Base-by-base conservation (phyloP, 2,329 filamentous ascomycete genomes). In the Chaetothyriales sp. region DNA sequence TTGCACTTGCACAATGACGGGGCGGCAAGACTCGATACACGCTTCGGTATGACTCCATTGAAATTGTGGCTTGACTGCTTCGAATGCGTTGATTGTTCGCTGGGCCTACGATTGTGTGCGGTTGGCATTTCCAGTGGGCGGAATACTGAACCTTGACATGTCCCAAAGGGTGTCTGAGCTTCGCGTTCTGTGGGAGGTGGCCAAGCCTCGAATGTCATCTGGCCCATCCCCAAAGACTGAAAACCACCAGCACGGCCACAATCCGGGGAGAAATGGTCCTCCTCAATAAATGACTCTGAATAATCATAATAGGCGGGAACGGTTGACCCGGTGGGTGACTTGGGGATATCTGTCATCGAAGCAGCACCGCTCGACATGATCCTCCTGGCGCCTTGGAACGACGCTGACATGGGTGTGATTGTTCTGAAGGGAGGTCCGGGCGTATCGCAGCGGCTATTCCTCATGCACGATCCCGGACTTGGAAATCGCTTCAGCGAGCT, bases 241-340 rank as follows among this genome's bases (percentile, higher is more conserved):
- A 48, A 51, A 18, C 43, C 44, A 1, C 18, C 29, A 37, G 48
- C 9, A 44, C 54, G 49, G 6, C 52, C 51, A 15, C 44, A 43
- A 13, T 29, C 22, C 4, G 52, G 52, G 6, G 48, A 55, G 48
- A 55, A 52, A 44, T 51, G 53, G 22, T 59, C 54, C 45, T 59
- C 57, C 43, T 56, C 54, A n/a, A 56, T 15, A 49, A 60, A 62
- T 1, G 56, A 60, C 47, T 62, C 60, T 9, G 59, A 59, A 46
- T 62, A 62, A 48, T 62, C 60, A 53, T 61, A 62, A 43, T 61
- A 62, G 18, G 52, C 53, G 49, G 60, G 58, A 5, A 49, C 50
- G 6, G 54, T 56, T 10, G 58, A 62, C 29, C 51, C 58, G 8
- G 60, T 60, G 9, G 56, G 53, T 4, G 60, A 61, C 46, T 56